A percentile compares a stretch with the other conserved stretches of the same genome.
Conservation (phyloP, 2,329 filamentous ascomycete genomes). For the Aspergillus pseudonomiae region DNA sequence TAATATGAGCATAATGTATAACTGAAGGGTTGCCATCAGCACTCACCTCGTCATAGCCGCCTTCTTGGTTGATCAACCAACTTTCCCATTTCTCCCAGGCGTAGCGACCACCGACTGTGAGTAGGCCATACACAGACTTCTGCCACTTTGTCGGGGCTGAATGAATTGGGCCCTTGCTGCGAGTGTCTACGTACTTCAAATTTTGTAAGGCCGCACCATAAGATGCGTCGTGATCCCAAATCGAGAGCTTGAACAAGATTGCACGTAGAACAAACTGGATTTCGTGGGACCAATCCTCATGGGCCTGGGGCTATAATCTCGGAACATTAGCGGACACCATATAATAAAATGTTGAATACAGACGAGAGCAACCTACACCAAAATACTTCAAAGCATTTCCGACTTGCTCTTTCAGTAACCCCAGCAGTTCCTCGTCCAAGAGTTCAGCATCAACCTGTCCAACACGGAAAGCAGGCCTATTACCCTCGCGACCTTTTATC, state of each 20-base stretch:
- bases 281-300: slow-evolving; percentile 86
- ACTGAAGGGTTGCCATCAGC: background rate
- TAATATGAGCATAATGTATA: slow-evolving; percentile 18
- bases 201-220: slow-evolving; percentile 95
- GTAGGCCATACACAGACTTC: slow-evolving; percentile 78
- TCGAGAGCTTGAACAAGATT: slow-evolving; percentile 87
- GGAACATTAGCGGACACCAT: slow-evolving; percentile 13
- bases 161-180: slow-evolving; percentile 64
- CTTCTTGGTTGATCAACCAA: slow-evolving; percentile 76
- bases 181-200: slow-evolving; percentile 83
- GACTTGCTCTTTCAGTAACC: slow-evolving; percentile 82
- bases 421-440: slow-evolving; percentile 87
- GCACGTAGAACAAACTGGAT: slow-evolving; percentile 77
- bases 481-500: slow-evolving; percentile 74
- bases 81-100: slow-evolving; percentile 91
- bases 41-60: slow-evolving; percentile 66
- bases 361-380: slow-evolving; percentile 56
- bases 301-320: slow-evolving; percentile 58
- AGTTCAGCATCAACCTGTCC: slow-evolving; percentile 96
- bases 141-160: slow-evolving; percentile 77
- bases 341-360: background rate
- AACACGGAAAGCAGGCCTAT: slow-evolving; percentile 83
- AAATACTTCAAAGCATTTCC: slow-evolving; percentile 87
- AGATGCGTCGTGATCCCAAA: slow-evolving; percentile 95
- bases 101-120: slow-evolving; percentile 87